A percentile compares a stretch with the other conserved stretches of the same genome.
These are phyloP conservation scores for Trichosanthes cucumerina DNA, from an alignment of 306 rosid genomes.

Conservation along the genomic window DNA sequence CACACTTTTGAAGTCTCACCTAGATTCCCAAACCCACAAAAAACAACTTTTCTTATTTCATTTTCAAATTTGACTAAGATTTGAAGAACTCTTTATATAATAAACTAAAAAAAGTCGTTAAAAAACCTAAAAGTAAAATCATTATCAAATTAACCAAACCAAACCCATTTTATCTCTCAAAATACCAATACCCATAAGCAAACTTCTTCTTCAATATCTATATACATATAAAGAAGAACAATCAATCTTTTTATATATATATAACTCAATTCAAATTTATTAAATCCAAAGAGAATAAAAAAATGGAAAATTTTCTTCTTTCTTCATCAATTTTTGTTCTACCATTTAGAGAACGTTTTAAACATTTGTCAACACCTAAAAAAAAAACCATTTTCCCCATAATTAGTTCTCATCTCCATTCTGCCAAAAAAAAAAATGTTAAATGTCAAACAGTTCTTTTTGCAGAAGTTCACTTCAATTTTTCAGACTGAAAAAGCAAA, in stretches of 20 bases:
- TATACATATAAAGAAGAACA: background rate
- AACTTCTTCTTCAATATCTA: background rate
- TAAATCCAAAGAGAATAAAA: background rate
- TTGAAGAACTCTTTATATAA: background rate
- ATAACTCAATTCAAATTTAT: background rate
- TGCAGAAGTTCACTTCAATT: slow-evolving; percentile 4
- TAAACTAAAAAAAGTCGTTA: background rate
- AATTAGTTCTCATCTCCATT: background rate
- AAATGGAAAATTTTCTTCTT: background rate
- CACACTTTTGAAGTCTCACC: background rate
- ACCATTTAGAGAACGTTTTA: background rate
- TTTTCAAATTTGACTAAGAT: background rate
- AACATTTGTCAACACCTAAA: background rate
- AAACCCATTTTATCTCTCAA: background rate
- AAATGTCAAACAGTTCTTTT: slow-evolving; percentile 2
- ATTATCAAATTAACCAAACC: background rate
- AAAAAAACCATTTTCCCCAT: background rate
- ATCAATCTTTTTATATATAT: background rate
- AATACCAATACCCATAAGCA: background rate
- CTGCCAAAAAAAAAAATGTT: background rate
- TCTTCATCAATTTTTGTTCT: background rate
- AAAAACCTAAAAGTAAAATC: background rate
- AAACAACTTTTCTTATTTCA: background rate
- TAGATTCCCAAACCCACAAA: background rate
- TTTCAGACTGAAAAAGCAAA: background rate